phyloP scores from a whole-genome alignment of 129 eudicot species.

The Flaveria robusta region DNA sequence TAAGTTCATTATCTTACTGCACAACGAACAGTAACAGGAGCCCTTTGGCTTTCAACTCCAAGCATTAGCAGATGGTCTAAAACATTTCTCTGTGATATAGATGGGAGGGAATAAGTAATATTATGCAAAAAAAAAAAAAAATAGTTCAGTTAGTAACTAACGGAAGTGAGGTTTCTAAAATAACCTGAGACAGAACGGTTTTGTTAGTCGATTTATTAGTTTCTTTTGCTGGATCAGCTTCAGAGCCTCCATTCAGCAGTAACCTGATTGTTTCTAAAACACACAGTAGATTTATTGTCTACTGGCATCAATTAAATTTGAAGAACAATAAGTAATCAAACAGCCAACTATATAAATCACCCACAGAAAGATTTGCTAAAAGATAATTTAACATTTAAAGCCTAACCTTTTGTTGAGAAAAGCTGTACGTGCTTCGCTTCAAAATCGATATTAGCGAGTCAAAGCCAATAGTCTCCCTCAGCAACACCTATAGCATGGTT shows the following conservation, averaged over 20 bases:
- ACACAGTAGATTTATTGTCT: slow-evolving; percentile 89
- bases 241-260: slow-evolving; percentile 56
- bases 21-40: slow-evolving; percentile 86
- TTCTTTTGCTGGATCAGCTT: slow-evolving; percentile 63
- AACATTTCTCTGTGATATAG: slow-evolving; percentile 54
- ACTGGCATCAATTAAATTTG: slow-evolving; percentile 56
- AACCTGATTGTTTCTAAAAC: slow-evolving; percentile 76
- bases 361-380: not conserved
- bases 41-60: slow-evolving; percentile 97
- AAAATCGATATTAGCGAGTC: slow-evolving; percentile 75
- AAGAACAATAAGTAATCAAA: slow-evolving; percentile 29
- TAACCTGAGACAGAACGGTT: slow-evolving; percentile 86
- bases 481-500: slow-evolving; percentile 57
- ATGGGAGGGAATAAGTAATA: slow-evolving; percentile 4
- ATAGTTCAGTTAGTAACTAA: not conserved
- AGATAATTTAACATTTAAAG: slow-evolving; percentile 18
- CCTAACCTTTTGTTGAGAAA: slow-evolving; percentile 91
- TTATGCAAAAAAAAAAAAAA: not conserved
- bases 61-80: slow-evolving; percentile 78
- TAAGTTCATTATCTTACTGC: slow-evolving; percentile 52
- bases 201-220: slow-evolving; percentile 58
- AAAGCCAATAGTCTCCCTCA: slow-evolving; percentile 89
- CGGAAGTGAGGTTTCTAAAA: not conserved
- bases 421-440: slow-evolving; percentile 71
- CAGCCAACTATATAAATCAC: slow-evolving; percentile 17